Evolutionary conservation across 257 asterid species (phyloP).

Genomic region (Prunella vulgaris): DNA sequence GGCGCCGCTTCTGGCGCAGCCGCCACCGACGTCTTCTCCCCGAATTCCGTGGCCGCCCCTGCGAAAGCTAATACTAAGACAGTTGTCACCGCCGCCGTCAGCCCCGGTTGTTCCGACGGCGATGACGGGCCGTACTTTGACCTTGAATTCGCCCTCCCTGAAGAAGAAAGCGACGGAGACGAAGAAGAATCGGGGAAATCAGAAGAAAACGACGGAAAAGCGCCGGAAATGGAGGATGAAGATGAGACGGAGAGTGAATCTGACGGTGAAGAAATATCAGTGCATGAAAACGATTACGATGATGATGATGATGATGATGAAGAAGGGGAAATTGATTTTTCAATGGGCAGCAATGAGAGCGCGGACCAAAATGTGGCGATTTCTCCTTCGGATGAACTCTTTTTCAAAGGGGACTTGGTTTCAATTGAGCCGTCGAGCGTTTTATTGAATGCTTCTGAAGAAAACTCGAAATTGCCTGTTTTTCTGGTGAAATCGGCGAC

Average conservation of each 20-base stretch:
- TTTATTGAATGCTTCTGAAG: constrained; percentile 28
- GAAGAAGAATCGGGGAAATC: constrained; percentile 4
- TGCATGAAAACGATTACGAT: constrained; percentile 21
- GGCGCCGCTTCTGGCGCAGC: constrained; percentile 5
- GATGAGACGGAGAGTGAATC: constrained; percentile 24
- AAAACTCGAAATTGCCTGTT: constrained; percentile 40
- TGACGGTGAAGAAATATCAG: constrained; percentile 21
- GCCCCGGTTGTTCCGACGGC: constrained; percentile 38
- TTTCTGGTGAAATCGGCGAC: constrained; percentile 40
- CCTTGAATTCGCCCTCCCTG: constrained; percentile 41
- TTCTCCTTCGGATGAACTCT: constrained; percentile 36
- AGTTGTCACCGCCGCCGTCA: constrained; percentile 25
- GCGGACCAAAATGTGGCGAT: constrained; percentile 24
- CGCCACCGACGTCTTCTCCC: constrained; percentile 20
- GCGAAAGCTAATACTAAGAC: constrained; percentile 27
- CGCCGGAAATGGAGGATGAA: constrained; percentile 9
- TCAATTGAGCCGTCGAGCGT: constrained; percentile 31
- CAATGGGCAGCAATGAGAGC: constrained; percentile 15
- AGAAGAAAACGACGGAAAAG: not conserved
- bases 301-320: constrained; percentile 26
- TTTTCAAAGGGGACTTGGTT: constrained; percentile 33
- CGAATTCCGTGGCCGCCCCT: constrained; percentile 14
- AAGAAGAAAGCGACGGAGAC: constrained; percentile 32
- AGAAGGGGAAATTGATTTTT: constrained; percentile 29
- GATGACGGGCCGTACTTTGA: constrained; percentile 54